Evolutionary conservation across 2,329 filamentous ascomycete genomes (phyloP).

Genomic region (Raffaelea deltoideospora): DNA sequence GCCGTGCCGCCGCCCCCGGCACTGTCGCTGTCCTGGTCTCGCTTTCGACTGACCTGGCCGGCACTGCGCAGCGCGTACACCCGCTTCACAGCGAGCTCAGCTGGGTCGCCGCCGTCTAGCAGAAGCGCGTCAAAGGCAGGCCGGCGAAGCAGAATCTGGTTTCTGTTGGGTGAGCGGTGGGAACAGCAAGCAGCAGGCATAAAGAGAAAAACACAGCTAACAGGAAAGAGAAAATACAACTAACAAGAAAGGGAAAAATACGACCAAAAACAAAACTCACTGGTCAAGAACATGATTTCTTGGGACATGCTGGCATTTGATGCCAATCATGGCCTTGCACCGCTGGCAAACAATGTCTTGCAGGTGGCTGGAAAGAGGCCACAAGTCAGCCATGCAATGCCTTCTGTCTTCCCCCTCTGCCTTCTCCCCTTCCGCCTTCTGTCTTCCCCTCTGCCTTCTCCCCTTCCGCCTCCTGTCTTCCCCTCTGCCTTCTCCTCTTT

Average conservation of each 20-base stretch:
- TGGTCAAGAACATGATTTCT: slow-evolving; percentile 21
- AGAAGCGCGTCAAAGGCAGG: slow-evolving; percentile 14
- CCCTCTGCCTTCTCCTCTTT: background rate
- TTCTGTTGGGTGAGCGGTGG: slow-evolving; percentile 14
- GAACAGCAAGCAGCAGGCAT: too few species aligned
- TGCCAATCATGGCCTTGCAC: slow-evolving; percentile 19
- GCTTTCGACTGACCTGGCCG: too few species aligned
- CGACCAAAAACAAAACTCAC: slow-evolving; percentile 14
- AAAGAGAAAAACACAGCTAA: background rate
- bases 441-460: background rate
- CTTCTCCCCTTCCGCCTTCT: background rate
- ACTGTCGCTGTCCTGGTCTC: too few species aligned
- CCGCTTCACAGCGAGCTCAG: slow-evolving; percentile 18
- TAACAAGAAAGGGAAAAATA: background rate
- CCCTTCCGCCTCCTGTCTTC: background rate
- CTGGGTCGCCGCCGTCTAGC: slow-evolving; percentile 3
- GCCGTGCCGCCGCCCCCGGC: background rate
- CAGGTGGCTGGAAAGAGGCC: slow-evolving; percentile 16
- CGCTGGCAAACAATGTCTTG: slow-evolving; percentile 20
- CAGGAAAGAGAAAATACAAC: too few species aligned
- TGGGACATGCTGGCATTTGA: slow-evolving; percentile 18
- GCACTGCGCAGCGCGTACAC: background rate
- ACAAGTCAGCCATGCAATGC: background rate
- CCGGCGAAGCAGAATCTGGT: slow-evolving; percentile 20
- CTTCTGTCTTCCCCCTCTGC: background rate